phyloP scores from a whole-genome alignment of 2,329 filamentous ascomycete species.

The Hypoxylon sp. region DNA sequence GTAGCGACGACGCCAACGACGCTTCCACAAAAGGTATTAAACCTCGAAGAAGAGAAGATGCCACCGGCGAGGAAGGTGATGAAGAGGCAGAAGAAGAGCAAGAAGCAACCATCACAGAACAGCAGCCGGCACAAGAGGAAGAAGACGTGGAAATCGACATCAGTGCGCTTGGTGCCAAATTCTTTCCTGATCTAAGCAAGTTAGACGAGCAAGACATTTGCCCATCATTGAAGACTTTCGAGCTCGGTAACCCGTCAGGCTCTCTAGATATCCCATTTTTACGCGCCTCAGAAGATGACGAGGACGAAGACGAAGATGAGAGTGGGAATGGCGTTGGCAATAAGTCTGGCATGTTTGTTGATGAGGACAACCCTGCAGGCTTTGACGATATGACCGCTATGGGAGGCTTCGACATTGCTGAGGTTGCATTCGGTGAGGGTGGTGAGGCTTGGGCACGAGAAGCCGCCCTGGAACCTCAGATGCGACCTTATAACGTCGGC shows the following conservation, averaged over 20 bases:
- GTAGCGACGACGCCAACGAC: conserved; percentile 85
- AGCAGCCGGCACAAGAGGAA: conserved; percentile 61
- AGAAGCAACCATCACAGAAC: conserved; percentile 55
- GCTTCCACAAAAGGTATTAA: conserved; percentile 58
- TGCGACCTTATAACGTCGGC: conserved; percentile 79
- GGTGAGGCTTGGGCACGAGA: conserved; percentile 96
- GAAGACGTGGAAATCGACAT: conserved; percentile 84
- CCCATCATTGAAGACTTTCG: conserved; percentile 93
- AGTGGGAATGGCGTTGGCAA: conserved; percentile 68
- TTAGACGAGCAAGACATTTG: conserved; percentile 93
- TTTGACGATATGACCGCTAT: conserved; percentile 84
- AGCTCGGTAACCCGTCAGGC: conserved; percentile 86
- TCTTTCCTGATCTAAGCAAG: conserved; percentile 83
- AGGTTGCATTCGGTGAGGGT: conserved; percentile 92
- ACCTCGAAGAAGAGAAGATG: conserved; percentile 54
- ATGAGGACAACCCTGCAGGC: conserved; percentile 85
- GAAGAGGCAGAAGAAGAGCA: conserved; percentile 57
- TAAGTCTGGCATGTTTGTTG: conserved; percentile 84
- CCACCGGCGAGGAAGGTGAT: conserved; percentile 55
- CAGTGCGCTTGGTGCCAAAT: conserved; percentile 77
- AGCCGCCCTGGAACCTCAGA: conserved; percentile 86
- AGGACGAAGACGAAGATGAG: conserved; percentile 70
- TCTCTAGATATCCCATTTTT: conserved; percentile 92
- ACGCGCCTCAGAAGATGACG: conserved; percentile 85
- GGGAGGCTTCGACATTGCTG: conserved; percentile 77